Conservation (phyloP, 1,139 yeast species). For the Hansenula lynferdii region DNA sequence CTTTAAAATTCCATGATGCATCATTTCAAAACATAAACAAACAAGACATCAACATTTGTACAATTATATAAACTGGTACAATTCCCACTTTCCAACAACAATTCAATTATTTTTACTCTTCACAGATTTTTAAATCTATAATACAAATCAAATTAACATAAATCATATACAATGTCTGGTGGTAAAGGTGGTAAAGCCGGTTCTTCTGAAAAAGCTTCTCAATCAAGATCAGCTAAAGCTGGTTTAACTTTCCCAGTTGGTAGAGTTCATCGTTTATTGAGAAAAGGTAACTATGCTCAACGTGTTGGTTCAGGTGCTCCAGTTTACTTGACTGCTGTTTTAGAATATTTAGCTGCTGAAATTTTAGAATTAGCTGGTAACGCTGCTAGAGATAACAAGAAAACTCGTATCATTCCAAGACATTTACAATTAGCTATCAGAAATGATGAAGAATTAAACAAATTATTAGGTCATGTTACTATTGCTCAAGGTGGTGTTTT, state of each 20-base stretch:
- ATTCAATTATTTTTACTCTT: neutral
- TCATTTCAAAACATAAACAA: neutral
- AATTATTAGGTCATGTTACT: constrained; percentile 86
- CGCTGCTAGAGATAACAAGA: constrained; percentile 97
- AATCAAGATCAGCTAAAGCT: constrained; percentile 97
- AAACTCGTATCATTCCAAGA: constrained; percentile 98
- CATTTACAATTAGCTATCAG: constrained; percentile 97
- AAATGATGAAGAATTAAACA: constrained; percentile 95
- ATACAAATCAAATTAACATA: constrained; percentile 6
- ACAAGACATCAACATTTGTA: neutral
- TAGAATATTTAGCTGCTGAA: constrained; percentile 96
- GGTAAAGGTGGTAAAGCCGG: constrained; percentile 99
- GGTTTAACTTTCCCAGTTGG: constrained; percentile 99
- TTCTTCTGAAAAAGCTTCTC: constrained; percentile 86
- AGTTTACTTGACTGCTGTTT: constrained; percentile 92
- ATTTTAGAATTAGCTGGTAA: constrained; percentile 96
- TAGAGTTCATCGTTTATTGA: constrained; percentile 95
- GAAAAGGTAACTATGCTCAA: constrained; percentile 99
- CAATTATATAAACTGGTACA: neutral
- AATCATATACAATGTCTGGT: constrained; percentile 67
- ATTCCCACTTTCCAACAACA: neutral
- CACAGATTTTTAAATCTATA: neutral
- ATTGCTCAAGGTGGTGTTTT: constrained; percentile 98
- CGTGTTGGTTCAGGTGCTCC: constrained; percentile 99
- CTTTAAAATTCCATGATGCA: too few species aligned